Evolutionary conservation across 2,329 filamentous ascomycete species (phyloP), one percentile per base, ranked within the genome.

Genomic region (Pseudogymnoascus sp.): DNA sequence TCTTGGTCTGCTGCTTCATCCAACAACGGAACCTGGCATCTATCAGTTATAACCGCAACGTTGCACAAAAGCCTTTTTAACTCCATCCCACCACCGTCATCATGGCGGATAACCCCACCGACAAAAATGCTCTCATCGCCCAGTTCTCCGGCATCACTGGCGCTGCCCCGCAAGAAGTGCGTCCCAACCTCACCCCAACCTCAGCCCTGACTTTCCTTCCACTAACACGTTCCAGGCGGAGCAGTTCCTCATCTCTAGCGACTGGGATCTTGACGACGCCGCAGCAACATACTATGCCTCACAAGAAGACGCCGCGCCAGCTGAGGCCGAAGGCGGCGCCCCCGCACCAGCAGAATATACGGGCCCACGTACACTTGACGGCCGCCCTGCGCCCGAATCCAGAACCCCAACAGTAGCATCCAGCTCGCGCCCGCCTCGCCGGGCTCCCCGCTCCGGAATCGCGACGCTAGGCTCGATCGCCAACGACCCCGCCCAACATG

Each of bases 231-330:
- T 14, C 13, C 66, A 92, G 88, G 89, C 89, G 56, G 79, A 80
- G 63, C 80, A 87, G 65, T 89, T 89, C 68, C 84, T 93, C 6
- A 78, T 80, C 21, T 81, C 82, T 37, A 86, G 82, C 70, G 77
- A 82, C 67, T 91, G 89, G 87, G 82, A 91, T 70, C 76, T 90
- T 47, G 79, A 82, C 67, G 76, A 79, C 8, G 88, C 88, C 14
- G 81, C 83, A 62, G 80, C 83, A 31, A 81, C 84, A 61, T 89
- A 81, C 76, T 90, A 84, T 71, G 78, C 80, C 65, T 79, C 84
- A 64, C 76, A 80, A 35, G 83, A 86, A 26, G 77, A 79, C 66
- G 72, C 70, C 66, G 72, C 70, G 21, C 74, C 77, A 37, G 72
- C 78, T 65, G 77, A 76, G 56, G 76, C 79, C 62, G 78, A 79